Evolutionary conservation across 2,329 filamentous ascomycete species (phyloP), one percentile per base, ranked within the genome.

Genomic region (Stagonosporopsis cucurbitacearum): DNA sequence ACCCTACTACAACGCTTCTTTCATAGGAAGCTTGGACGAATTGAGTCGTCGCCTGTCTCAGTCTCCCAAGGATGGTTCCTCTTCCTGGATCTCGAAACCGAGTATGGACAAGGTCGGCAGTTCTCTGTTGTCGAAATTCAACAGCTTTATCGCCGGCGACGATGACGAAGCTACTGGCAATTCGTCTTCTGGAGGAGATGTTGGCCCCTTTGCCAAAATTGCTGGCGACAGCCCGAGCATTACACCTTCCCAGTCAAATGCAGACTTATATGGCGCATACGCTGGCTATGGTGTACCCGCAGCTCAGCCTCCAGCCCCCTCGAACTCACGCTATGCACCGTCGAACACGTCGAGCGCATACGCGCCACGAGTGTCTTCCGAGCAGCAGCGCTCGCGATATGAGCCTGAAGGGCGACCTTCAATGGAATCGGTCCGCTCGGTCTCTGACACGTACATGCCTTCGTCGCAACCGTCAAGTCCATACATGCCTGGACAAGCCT

Each of bases 51-150:
- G 94, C 57, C 80, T 99, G 35, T 93, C 89, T 65, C 90, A 95
- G 72, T 89, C 92, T 17, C 92, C 93, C 12, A 91, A 89, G 70
- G 92, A 95, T 63, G 87, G 85, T 51, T 88, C 87, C 6, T 88
- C 86, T 19, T 94, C 92, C 2, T 96, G 94, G 91, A 95, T 99
- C 48, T 89, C 92, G 1, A 96, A 95, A 75, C 92, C 94, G 6
- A 97, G 87, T 74, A 96, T 98, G 85, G 93, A 96, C 75, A 96
- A 96, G 76, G 92, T 98, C 0, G 95, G 93, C 2, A 92, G 90
- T 58, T 92, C 90, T 30, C 86, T 98, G 72, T 93, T 92, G 84
- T 92, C 88, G 62, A 92, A 90, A 56, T 97, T 99, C 78, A 98
- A 93, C 77, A 97, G 92, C 69, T 99, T 99, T 70, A 92, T 99